These are phyloP conservation scores for Pythium monospermum DNA, from an alignment of 352 stramenopile species.

Conservation along the genomic window DNA sequence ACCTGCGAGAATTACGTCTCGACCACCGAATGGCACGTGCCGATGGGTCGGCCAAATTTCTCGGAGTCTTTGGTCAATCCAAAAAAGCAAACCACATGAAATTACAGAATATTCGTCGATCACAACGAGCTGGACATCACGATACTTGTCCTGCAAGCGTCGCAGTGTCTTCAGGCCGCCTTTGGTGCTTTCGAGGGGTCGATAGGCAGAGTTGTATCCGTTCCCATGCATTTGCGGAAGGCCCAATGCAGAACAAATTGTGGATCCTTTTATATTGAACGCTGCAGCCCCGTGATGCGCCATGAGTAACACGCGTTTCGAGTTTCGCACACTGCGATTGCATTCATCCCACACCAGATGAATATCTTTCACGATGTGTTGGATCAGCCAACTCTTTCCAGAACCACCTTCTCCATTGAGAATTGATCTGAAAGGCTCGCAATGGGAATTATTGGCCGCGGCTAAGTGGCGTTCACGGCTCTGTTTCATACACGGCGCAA, in stretches of 20 bases:
- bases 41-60: conserved; percentile 8
- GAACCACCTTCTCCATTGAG: conserved; percentile 1
- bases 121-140: conserved; percentile 5
- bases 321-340: not conserved
- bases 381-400: conserved; percentile 5
- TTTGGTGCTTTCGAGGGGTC: not conserved
- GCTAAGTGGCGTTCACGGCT: not conserved
- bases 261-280: conserved; percentile 11
- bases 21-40: conserved; percentile 6
- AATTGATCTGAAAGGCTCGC: not conserved
- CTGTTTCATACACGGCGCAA: not conserved
- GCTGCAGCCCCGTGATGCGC: conserved; percentile 4
- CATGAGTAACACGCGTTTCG: conserved; percentile 5
- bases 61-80: conserved; percentile 8
- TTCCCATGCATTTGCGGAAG: not conserved
- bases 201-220: conserved; percentile 1
- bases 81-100: conserved; percentile 12
- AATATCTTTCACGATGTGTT: conserved; percentile 9
- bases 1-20: conserved; percentile 8
- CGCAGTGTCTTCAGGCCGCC: not conserved
- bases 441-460: not conserved
- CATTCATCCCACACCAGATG: not conserved
- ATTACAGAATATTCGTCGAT: conserved; percentile 14
- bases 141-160: conserved; percentile 5
- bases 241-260: conserved; percentile 1